phyloP scores from a whole-genome alignment of 306 rosid species.

The Trifolium fragiferum region DNA sequence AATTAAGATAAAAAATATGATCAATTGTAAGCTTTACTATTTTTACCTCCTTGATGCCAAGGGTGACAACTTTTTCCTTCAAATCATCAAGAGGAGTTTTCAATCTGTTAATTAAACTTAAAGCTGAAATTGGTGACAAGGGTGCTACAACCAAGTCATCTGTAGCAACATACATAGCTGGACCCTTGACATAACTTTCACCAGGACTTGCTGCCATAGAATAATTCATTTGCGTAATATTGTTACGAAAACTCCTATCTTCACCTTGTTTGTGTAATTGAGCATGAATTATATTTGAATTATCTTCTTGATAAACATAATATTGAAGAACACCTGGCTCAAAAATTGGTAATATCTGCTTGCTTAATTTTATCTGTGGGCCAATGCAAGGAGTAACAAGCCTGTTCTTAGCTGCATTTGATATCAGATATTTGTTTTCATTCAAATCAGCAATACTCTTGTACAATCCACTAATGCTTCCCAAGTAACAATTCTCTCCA shows the following conservation, averaged over 20 bases:
- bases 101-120: neutral
- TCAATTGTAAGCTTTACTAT: neutral
- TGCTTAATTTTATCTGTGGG: neutral
- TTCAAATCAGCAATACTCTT: neutral
- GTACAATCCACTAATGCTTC: neutral
- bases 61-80: neutral
- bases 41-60: neutral
- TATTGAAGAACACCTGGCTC: neutral
- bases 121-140: neutral
- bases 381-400: neutral
- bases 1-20: no score
- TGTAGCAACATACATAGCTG: neutral
- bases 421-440: neutral
- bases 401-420: neutral
- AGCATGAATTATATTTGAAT: neutral
- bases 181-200: neutral
- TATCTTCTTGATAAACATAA: fast-evolving
- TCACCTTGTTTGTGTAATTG: neutral
- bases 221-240: neutral
- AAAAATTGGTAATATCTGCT: neutral
- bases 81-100: neutral
- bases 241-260: neutral
- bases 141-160: neutral
- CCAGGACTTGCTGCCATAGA: neutral
- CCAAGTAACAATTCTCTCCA: neutral